These are phyloP conservation scores for Phytophthora sp. DNA, from an alignment of 352 stramenopile species.

Conservation along the genomic window DNA sequence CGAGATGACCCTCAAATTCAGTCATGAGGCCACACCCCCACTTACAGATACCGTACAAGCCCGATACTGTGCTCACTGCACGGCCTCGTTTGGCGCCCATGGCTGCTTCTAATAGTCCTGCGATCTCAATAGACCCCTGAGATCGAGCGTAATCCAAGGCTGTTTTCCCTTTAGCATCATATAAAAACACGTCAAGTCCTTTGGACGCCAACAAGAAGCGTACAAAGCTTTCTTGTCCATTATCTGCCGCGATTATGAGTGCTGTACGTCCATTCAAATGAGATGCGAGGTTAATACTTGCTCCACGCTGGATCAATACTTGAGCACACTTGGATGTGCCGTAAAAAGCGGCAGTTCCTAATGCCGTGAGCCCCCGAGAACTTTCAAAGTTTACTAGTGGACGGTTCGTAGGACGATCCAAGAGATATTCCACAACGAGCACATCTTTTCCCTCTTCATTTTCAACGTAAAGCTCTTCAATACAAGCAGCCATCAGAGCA, in stretches of 20 bases:
- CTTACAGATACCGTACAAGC: slow-evolving; percentile 61
- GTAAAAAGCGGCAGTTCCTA: slow-evolving; percentile 51
- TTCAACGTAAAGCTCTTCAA: slow-evolving; percentile 61
- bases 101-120: slow-evolving; percentile 48
- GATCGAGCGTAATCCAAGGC: slow-evolving; percentile 53
- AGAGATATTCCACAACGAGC: slow-evolving; percentile 60
- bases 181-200: slow-evolving; percentile 42
- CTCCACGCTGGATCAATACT: slow-evolving; percentile 57
- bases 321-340: slow-evolving; percentile 60
- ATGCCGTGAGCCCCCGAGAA: slow-evolving; percentile 49
- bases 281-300: slow-evolving; percentile 52
- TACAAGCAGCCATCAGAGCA: slow-evolving; percentile 58
- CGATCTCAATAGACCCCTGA: slow-evolving; percentile 36
- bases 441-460: slow-evolving; percentile 63
- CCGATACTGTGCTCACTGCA: slow-evolving; percentile 44
- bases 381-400: slow-evolving; percentile 74
- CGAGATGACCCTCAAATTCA: slow-evolving; percentile 31
- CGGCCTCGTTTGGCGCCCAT: slow-evolving; percentile 51
- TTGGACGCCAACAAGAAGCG: slow-evolving; percentile 54
- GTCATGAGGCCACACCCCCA: slow-evolving; percentile 73
- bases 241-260: slow-evolving; percentile 64
- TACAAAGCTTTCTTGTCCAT: slow-evolving; percentile 58
- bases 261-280: slow-evolving; percentile 45
- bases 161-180: slow-evolving; percentile 42
- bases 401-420: slow-evolving; percentile 56